phyloP scores from a whole-genome alignment of 2,329 filamentous ascomycete genomes.

The Verruconis gallopava region DNA sequence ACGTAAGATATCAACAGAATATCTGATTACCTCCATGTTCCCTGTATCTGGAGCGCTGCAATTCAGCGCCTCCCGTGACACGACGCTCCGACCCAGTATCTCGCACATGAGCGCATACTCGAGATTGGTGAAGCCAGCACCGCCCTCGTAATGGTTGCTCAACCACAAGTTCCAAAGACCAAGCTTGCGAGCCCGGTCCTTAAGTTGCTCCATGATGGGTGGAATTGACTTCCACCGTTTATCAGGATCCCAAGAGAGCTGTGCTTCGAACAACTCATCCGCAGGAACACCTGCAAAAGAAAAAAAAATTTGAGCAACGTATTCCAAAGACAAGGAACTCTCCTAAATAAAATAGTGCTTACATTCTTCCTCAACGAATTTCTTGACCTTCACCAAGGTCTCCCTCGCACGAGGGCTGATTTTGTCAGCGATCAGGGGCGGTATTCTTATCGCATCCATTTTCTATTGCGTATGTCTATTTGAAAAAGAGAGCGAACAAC shows the following conservation, averaged over 20 bases:
- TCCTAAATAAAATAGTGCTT: too few relatives aligned
- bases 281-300: constrained; percentile 37
- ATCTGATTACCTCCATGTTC: constrained; percentile 91
- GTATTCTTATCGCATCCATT: constrained; percentile 4
- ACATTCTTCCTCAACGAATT: constrained; percentile 92
- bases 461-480: neutral
- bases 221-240: constrained; percentile 72
- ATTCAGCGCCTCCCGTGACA: constrained; percentile 63
- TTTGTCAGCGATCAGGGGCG: constrained; percentile 1
- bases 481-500: too few relatives aligned
- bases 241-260: constrained; percentile 51
- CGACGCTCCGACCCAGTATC: constrained; percentile 73
- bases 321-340: too few relatives aligned
- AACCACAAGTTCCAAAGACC: constrained; percentile 99
- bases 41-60: constrained; percentile 86
- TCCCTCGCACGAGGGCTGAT: constrained; percentile 4
- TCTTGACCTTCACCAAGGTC: constrained; percentile 50
- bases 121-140: constrained; percentile 84
- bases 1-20: neutral
- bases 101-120: constrained; percentile 98
- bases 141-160: constrained; percentile 88
- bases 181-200: constrained; percentile 65
- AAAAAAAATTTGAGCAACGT: neutral
- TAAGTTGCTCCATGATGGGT: constrained; percentile 73
- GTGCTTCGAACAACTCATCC: constrained; percentile 67